phyloP scores from a whole-genome alignment of 164 flowering plant genomes.

The Houttuynia cordata region DNA sequence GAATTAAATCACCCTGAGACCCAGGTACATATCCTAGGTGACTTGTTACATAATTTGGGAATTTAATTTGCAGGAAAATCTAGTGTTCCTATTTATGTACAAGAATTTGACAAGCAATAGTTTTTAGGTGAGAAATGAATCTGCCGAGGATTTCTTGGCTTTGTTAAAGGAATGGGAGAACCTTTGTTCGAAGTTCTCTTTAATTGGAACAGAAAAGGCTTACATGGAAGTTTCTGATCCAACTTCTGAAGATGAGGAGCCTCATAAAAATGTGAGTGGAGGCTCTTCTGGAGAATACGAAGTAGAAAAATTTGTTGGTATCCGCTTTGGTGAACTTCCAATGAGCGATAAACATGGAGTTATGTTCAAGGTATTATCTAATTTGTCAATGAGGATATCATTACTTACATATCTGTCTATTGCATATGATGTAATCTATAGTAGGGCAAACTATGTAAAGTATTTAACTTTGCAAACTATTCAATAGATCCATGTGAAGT shows the following conservation, averaged over 20 bases:
- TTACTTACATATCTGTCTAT: no score
- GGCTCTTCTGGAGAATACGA: constrained; percentile 31
- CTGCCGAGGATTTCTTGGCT: constrained; percentile 50
- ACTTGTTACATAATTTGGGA: no score
- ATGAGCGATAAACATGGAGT: constrained; percentile 20
- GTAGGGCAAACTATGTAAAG: no score
- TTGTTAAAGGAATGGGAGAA: constrained; percentile 60
- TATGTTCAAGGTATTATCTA: constrained; percentile 52
- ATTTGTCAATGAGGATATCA: no score
- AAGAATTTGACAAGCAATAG: no score
- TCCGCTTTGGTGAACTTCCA: constrained; percentile 63
- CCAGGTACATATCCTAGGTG: background rate
- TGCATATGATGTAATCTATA: no score
- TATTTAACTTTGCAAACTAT: no score
- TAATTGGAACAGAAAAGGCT: constrained; percentile 10
- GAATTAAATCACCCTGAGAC: constrained; percentile 71
- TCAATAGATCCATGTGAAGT: no score
- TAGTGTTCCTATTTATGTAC: no score
- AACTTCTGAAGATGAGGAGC: constrained; percentile 9
- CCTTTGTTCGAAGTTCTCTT: constrained; percentile 30
- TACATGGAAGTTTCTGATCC: background rate
- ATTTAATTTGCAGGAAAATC: no score
- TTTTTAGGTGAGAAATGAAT: constrained; percentile 63
- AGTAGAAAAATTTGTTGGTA: constrained; percentile 38
- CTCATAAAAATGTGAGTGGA: constrained; percentile 6